Conservation (phyloP, 371 early-diverging fungal genomes). For the Umbelopsis sp. region DNA sequence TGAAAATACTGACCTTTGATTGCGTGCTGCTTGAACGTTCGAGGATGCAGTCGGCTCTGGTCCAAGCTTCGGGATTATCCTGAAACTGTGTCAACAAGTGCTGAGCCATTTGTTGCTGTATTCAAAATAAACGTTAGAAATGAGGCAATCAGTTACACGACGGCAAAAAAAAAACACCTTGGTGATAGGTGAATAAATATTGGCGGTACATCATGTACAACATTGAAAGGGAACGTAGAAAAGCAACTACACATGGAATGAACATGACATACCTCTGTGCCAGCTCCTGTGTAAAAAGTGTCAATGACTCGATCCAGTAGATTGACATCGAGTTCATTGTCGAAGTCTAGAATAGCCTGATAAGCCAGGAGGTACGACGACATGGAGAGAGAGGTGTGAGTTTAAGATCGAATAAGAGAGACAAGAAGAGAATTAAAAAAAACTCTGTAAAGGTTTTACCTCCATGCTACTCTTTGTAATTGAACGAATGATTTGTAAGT, state of each 20-base stretch:
- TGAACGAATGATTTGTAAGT: conserved; percentile 13
- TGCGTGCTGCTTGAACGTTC: conserved; percentile 74
- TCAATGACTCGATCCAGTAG: conserved; percentile 82
- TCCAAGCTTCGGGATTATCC: conserved; percentile 94
- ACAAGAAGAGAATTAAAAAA: not conserved
- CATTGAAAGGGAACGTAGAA: not conserved
- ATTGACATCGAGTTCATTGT: conserved; percentile 70
- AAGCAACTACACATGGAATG: not conserved
- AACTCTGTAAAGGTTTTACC: not conserved
- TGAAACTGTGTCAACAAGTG: conserved; percentile 85
- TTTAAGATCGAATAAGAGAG: not conserved
- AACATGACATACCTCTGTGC: conserved; percentile 57
- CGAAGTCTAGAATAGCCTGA: conserved; percentile 78
- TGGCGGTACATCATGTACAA: not conserved
- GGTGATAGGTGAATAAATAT: not conserved
- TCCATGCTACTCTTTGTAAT: conserved; percentile 19
- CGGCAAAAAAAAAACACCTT: not conserved
- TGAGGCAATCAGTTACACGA: not conserved
- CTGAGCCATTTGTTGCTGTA: conserved; percentile 76
- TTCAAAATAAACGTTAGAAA: not conserved
- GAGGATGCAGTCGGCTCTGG: conserved; percentile 88
- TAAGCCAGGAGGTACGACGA: not conserved
- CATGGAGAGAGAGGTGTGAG: not conserved
- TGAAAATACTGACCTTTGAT: conserved; percentile 72
- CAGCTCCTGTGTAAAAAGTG: conserved; percentile 61